Conservation (phyloP, 108 stramenopile species). For the Poteriospumella lacustris region DNA sequence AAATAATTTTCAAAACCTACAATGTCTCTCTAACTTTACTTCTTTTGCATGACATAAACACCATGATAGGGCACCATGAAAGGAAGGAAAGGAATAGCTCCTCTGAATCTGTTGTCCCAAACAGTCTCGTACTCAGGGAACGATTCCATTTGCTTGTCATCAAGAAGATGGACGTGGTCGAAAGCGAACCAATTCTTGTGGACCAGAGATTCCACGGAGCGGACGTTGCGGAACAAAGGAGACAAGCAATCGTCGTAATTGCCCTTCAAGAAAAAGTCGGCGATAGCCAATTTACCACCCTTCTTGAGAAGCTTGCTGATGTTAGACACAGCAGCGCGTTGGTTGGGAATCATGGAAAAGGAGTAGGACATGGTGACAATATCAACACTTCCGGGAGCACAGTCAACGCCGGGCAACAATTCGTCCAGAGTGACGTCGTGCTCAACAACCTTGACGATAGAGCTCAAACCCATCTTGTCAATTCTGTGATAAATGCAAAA, state of each 20-base stretch:
- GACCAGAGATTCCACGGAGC: constrained; percentile 28
- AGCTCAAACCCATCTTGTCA: constrained; percentile 29
- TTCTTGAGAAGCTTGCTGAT: constrained; percentile 33
- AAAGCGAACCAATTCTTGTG: constrained; percentile 40
- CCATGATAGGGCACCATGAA: constrained; percentile 37
- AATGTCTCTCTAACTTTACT: too few species aligned
- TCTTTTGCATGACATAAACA: constrained; percentile 7
- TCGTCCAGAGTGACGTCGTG: constrained; percentile 28
- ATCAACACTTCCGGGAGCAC: constrained; percentile 15
- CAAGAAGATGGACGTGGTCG: constrained; percentile 26
- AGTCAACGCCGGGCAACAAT: not conserved
- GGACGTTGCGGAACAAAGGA: not conserved
- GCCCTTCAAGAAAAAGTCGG: constrained; percentile 44
- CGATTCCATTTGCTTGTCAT: not conserved
- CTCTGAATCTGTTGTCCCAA: constrained; percentile 30
- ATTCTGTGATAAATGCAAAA: constrained; percentile 13
- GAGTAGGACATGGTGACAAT: constrained; percentile 45
- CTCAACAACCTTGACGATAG: constrained; percentile 32
- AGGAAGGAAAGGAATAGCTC: constrained; percentile 37
- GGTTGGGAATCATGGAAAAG: constrained; percentile 49
- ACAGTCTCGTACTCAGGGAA: not conserved
- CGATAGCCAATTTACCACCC: constrained; percentile 32
- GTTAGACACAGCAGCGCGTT: constrained; percentile 24
- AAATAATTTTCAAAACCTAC: too few species aligned
- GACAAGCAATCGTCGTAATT: constrained; percentile 22